phyloP scores from a whole-genome alignment of 2,329 filamentous ascomycete genomes.

The Apiospora kogelbergensis region DNA sequence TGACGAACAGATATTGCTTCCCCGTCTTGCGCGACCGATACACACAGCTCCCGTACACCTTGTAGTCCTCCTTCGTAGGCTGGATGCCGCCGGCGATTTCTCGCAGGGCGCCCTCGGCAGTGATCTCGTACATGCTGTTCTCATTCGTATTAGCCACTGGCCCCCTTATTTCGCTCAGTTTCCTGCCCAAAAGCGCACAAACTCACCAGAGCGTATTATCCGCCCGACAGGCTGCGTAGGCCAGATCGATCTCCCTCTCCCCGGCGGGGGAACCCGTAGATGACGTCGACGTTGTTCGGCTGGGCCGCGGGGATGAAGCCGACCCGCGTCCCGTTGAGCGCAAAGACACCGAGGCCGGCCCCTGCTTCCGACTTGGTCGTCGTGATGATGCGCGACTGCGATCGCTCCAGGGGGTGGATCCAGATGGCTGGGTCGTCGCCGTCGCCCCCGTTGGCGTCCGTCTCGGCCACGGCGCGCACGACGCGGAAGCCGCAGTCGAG shows the following conservation, averaged over 20 bases:
- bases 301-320: slow-evolving; percentile 45
- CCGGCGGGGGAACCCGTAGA: slow-evolving; percentile 48
- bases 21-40: slow-evolving; percentile 47
- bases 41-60: slow-evolving; percentile 52
- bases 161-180: no score
- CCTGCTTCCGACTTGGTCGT: slow-evolving; percentile 51
- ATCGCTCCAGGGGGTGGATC: slow-evolving; percentile 41
- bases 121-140: slow-evolving; percentile 48
- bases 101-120: slow-evolving; percentile 42
- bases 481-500: slow-evolving; percentile 45
- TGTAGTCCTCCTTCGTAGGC: slow-evolving; percentile 43
- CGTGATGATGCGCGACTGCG: slow-evolving; percentile 49
- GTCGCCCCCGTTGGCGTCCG: slow-evolving; percentile 42
- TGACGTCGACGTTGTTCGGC: slow-evolving; percentile 56
- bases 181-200: background rate
- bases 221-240: slow-evolving; percentile 49
- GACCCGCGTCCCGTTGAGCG: slow-evolving; percentile 46
- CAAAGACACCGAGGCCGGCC: slow-evolving; percentile 49
- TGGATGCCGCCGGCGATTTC: slow-evolving; percentile 46
- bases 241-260: slow-evolving; percentile 44
- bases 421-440: slow-evolving; percentile 50
- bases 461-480: slow-evolving; percentile 41
- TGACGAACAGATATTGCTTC: slow-evolving; percentile 55
- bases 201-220: slow-evolving; percentile 54
- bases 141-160: slow-evolving; percentile 4